Conservation (phyloP, 2,329 filamentous ascomycete genomes). For the Pseudogymnoascus sp. region DNA sequence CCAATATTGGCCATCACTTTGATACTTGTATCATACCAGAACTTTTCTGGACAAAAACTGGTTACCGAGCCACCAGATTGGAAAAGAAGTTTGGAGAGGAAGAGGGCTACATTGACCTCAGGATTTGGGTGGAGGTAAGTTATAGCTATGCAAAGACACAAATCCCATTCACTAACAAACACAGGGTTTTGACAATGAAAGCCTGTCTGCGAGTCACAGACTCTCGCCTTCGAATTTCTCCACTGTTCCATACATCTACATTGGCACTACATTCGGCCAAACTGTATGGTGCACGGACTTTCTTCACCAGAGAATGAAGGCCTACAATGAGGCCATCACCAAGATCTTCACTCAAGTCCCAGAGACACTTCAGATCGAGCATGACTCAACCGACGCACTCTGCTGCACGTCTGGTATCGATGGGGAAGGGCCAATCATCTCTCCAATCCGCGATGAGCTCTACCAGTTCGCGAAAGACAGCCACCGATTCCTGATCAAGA, state of each 20-base stretch:
- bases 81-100: background rate
- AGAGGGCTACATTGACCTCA: background rate
- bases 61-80: background rate
- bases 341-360: background rate
- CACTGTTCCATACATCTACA: background rate
- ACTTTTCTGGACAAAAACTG: background rate
- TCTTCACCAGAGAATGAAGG: background rate
- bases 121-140: background rate
- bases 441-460: background rate
- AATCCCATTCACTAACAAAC: background rate
- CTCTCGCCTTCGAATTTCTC: background rate
- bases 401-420: background rate
- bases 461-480: background rate
- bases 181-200: background rate
- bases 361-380: background rate
- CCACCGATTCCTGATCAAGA: background rate
- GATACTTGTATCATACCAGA: background rate
- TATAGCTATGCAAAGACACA: background rate
- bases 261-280: background rate
- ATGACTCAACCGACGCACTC: background rate
- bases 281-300: conserved; percentile 2
- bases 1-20: background rate
- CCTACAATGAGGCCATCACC: background rate
- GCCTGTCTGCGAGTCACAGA: background rate
- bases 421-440: background rate